Percentiles rank a stretch among this genome's conserved stretches.
These are phyloP conservation scores for Berberis thunbergii DNA, from an alignment of 164 flowering plant genomes.

Conservation along the genomic window DNA sequence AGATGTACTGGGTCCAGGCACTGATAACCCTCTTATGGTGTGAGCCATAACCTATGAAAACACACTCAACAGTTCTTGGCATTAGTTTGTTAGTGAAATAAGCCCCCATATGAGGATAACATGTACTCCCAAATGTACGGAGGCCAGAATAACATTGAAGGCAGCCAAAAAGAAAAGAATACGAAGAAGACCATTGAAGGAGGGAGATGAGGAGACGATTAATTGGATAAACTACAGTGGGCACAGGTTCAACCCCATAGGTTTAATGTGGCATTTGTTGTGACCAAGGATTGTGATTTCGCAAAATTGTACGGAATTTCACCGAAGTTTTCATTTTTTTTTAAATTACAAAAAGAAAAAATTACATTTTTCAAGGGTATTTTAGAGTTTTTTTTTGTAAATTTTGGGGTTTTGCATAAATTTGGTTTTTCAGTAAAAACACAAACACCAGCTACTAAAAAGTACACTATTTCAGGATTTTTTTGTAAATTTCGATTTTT, in stretches of 20 bases:
- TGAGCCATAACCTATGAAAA: conserved; percentile 1
- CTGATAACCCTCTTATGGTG: not conserved
- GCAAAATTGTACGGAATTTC: too few relatives aligned
- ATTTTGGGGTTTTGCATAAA: too few relatives aligned
- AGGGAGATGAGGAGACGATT: not conserved
- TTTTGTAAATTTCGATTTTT: too few relatives aligned
- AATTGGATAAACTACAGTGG: not conserved
- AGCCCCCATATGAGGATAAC: conserved; percentile 2
- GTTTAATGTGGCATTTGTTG: not conserved
- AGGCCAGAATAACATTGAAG: not conserved
- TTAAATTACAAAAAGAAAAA: too few relatives aligned
- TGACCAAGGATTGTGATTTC: not conserved
- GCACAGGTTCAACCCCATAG: not conserved
- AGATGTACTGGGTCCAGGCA: not conserved
- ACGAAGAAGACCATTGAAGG: not conserved
- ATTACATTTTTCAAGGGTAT: too few relatives aligned
- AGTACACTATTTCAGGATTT: too few relatives aligned
- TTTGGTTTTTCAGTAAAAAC: too few relatives aligned
- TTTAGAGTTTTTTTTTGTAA: too few relatives aligned
- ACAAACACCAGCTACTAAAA: too few relatives aligned
- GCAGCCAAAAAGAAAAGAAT: not conserved
- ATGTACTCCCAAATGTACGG: not conserved
- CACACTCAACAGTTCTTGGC: not conserved
- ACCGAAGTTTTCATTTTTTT: too few relatives aligned
- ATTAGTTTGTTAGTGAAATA: not conserved